Base-by-base conservation (phyloP, 78 protist genomes). In the Emiliania huxleyi region DNA sequence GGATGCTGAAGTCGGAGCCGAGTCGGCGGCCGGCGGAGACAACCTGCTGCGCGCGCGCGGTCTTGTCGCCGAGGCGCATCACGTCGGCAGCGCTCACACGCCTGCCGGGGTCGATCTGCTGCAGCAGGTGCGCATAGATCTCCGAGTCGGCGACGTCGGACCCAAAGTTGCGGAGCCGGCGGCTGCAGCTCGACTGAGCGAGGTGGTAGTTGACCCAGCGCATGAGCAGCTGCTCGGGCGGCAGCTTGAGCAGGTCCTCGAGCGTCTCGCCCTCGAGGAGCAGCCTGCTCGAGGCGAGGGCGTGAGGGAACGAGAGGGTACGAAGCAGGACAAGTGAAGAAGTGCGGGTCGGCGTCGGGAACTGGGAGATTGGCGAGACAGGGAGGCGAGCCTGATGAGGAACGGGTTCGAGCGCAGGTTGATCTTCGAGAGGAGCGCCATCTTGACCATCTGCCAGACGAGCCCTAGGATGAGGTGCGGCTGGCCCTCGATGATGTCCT, bases 241-340 rank as follows among this genome's bases (percentile, higher is more conserved):
- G 95, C n/a, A 97, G 95, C 77, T 93, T 95, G 83, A 95, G 46
- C 29, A 98, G 90, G 83, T 93, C 97, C n/a, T 93, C 97, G 85
- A 98, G 85, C 25, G 95, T 79, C 91, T 98, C 99, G 62, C 98
- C 99, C 40, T 52, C 96, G n/a, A 94, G 87, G 38, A 98, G 94
- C 40, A 98, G 96, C 55, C 11, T 48, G n/a, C 12, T 12, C 56
- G 56, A 49, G 12, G 5, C 56, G 26, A 18, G 56, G 5, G 56
- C 12, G 56, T 49, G 56, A 18, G 56, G 56, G 56, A 12, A 12
- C 26, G 56, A 18, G 12, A 5, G 12, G 26, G 56, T 49, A 12
- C 56, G 56, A 5, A 12, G 56, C 56, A 49, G 12, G 56, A 12
- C 56, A 12, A 49, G 56, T 5, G 12, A 12, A 49, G 56, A 49